These are phyloP conservation scores for Fusarium gaditjirri DNA, from an alignment of 2,329 filamentous ascomycete species.

Conservation along the genomic window DNA sequence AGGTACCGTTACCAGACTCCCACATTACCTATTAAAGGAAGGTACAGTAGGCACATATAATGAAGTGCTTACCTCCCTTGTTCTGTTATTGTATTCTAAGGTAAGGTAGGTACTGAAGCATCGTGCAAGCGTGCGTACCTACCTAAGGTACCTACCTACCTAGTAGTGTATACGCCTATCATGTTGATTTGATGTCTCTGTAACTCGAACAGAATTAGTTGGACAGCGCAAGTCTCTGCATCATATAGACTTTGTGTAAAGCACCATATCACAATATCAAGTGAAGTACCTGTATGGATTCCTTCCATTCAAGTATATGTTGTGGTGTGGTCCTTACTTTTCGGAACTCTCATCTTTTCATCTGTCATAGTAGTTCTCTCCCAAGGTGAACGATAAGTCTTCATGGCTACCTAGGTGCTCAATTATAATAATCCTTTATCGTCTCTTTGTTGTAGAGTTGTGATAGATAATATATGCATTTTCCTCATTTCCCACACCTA, in stretches of 20 bases:
- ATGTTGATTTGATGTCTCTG: neutral
- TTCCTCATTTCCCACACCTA: neutral
- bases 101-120: neutral
- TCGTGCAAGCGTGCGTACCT: neutral
- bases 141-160: too few species aligned
- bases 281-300: neutral
- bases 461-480: neutral
- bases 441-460: neutral
- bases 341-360: neutral
- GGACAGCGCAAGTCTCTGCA: neutral
- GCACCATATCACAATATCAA: neutral
- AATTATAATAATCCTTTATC: neutral
- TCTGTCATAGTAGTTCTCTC: neutral
- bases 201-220: neutral
- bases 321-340: neutral
- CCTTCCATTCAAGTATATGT: neutral
- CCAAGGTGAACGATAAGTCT: neutral
- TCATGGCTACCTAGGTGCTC: neutral
- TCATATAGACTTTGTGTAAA: constrained; percentile 2
- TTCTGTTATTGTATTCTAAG: neutral
- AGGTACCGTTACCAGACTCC: neutral
- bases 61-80: neutral
- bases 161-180: neutral
- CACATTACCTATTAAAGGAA: neutral
- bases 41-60: neutral